Evolutionary conservation across 2,329 filamentous ascomycete species (phyloP).

Genomic region (Aplosporella prunicola): DNA sequence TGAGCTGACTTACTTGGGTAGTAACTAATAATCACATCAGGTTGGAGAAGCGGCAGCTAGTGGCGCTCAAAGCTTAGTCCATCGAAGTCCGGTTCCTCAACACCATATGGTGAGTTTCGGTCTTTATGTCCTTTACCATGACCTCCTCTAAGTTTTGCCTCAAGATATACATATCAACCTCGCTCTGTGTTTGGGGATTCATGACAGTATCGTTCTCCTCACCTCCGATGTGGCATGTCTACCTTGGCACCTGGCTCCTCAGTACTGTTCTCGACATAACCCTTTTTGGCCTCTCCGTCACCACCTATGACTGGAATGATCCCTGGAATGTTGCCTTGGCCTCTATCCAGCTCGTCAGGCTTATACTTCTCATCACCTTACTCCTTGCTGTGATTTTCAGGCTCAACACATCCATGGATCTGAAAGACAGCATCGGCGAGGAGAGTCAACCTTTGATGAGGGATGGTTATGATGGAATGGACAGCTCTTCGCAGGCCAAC

Average conservation of each 20-base stretch:
- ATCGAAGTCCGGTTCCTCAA: background rate
- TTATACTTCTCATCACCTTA: background rate
- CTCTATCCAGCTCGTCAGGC: background rate
- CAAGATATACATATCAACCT: background rate
- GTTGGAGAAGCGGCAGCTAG: background rate
- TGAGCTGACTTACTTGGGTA: background rate
- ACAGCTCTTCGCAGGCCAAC: background rate
- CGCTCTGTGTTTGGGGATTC: background rate
- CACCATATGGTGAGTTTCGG: background rate
- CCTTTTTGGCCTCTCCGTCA: background rate
- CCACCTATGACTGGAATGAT: background rate
- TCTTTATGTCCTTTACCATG: too few relatives aligned
- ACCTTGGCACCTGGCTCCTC: background rate
- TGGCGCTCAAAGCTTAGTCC: background rate
- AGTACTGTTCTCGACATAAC: background rate
- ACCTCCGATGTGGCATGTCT: background rate
- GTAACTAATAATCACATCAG: background rate
- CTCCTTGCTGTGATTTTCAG: background rate
- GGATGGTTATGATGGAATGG: background rate
- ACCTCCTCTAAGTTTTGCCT: background rate
- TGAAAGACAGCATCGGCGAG: background rate
- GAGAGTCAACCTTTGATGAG: background rate
- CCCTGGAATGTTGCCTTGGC: background rate
- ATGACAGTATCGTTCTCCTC: background rate
- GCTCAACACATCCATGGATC: too few relatives aligned